Conservation (phyloP, 257 asterid genomes). For the Knoxia roxburghii region DNA sequence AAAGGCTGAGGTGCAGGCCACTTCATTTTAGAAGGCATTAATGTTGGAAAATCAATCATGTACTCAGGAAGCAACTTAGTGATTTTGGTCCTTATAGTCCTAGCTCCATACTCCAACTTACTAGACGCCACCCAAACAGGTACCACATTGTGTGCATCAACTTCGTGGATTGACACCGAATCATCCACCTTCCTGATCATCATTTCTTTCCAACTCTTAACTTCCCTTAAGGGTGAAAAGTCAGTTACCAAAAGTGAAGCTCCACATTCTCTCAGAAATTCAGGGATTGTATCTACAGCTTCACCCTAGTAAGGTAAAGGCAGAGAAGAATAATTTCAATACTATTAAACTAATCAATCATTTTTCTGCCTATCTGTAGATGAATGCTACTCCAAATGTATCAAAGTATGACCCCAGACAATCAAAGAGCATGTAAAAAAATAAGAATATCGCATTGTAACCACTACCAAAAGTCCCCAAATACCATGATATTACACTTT, state of each 20-base stretch:
- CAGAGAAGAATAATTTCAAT: constrained; percentile 5
- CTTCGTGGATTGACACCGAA: constrained; percentile 72
- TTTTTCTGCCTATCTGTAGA: not conserved
- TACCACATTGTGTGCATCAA: constrained; percentile 89
- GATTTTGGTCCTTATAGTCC: constrained; percentile 77
- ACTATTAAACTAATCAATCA: not conserved
- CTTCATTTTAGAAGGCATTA: constrained; percentile 34
- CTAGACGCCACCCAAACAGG: constrained; percentile 90
- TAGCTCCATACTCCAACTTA: constrained; percentile 83
- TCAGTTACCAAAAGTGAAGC: constrained; percentile 95
- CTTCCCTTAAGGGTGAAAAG: constrained; percentile 89
- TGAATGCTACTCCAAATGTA: not conserved
- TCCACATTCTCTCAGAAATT: constrained; percentile 61
- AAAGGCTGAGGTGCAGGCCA: constrained; percentile 42
- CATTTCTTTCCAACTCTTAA: constrained; percentile 67
- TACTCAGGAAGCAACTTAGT: constrained; percentile 75
- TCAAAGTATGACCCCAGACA: not conserved
- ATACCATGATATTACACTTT: not conserved
- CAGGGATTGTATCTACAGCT: constrained; percentile 75
- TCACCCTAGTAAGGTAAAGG: constrained; percentile 52
- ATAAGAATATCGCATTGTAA: not conserved
- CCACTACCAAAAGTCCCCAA: not conserved
- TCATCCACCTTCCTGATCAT: constrained; percentile 49
- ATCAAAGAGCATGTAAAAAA: not conserved
- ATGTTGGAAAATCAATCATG: constrained; percentile 62